These are phyloP conservation scores for Scedosporium aurantiacum DNA, from an alignment of 2,329 filamentous ascomycete genomes.

Conservation along the genomic window DNA sequence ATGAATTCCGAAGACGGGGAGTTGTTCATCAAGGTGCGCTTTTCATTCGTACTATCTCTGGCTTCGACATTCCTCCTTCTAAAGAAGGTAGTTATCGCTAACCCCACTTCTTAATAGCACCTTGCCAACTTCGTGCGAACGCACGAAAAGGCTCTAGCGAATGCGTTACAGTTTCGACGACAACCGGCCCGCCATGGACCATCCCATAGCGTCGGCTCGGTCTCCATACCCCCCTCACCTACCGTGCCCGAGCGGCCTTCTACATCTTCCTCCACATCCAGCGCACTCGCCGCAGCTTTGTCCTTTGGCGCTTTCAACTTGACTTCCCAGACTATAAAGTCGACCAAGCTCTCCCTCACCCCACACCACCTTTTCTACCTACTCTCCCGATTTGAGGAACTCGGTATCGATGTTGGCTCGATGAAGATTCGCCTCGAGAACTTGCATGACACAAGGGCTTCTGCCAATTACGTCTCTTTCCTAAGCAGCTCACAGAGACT, in stretches of 20 bases:
- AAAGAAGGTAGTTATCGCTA: constrained; percentile 9
- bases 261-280: constrained; percentile 58
- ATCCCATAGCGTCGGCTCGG: constrained; percentile 52
- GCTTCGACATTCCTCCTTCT: background rate
- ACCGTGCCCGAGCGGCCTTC: constrained; percentile 50
- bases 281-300: constrained; percentile 70
- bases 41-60: background rate
- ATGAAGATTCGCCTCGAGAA: constrained; percentile 96
- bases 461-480: constrained; percentile 93
- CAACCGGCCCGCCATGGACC: constrained; percentile 60
- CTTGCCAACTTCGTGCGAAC: constrained; percentile 92
- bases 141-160: constrained; percentile 93
- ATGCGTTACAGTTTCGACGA: constrained; percentile 79
- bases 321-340: constrained; percentile 74
- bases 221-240: constrained; percentile 42
- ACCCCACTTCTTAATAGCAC: constrained; percentile 49
- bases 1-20: constrained; percentile 89
- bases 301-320: constrained; percentile 80
- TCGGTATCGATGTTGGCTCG: constrained; percentile 80
- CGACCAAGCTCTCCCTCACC: constrained; percentile 82
- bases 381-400: constrained; percentile 86
- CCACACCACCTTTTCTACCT: constrained; percentile 96
- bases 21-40: constrained; percentile 71
- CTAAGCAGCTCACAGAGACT: constrained; percentile 72
- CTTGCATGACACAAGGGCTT: constrained; percentile 75